Conservation (phyloP, 441 rosid species). For the Aquilaria agallochum region DNA sequence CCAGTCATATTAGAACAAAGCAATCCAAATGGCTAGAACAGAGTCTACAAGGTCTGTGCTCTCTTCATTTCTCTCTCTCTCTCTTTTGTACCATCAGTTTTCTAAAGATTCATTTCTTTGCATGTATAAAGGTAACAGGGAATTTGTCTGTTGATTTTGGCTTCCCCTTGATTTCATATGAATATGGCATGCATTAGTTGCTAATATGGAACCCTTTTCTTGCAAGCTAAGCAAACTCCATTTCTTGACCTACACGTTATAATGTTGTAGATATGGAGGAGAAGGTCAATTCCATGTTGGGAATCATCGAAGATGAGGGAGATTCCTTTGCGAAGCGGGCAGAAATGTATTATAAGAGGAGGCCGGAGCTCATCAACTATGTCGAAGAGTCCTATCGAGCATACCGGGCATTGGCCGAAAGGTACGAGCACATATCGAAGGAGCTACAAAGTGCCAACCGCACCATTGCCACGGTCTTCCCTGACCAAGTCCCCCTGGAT, state of each 20-base stretch:
- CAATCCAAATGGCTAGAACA: conserved; percentile 98
- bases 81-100: too few species aligned
- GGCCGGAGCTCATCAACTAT: conserved; percentile 70
- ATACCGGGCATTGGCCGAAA: conserved; percentile 81
- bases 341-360: conserved; percentile 74
- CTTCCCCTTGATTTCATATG: background rate
- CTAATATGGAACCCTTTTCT: too few species aligned
- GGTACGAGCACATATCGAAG: conserved; percentile 73
- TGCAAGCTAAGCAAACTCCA: too few species aligned
- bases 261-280: conserved; percentile 75
- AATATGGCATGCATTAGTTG: background rate
- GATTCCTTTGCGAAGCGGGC: conserved; percentile 73
- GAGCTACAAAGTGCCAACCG: conserved; percentile 89
- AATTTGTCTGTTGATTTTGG: too few species aligned
- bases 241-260: background rate
- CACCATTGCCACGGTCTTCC: conserved; percentile 81
- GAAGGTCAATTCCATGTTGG: conserved; percentile 49
- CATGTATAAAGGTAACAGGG: too few species aligned
- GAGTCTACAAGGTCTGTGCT: conserved; percentile 66
- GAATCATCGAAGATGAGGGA: conserved; percentile 77
- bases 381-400: conserved; percentile 74
- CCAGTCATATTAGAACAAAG: conserved; percentile 93
- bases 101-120: too few species aligned
- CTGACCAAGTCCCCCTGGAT: conserved; percentile 66
- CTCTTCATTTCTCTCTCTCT: background rate